Evolutionary conservation across 192 early-diverging fungal genomes (phyloP).

Genomic region (Entomortierella chlamydospora): DNA sequence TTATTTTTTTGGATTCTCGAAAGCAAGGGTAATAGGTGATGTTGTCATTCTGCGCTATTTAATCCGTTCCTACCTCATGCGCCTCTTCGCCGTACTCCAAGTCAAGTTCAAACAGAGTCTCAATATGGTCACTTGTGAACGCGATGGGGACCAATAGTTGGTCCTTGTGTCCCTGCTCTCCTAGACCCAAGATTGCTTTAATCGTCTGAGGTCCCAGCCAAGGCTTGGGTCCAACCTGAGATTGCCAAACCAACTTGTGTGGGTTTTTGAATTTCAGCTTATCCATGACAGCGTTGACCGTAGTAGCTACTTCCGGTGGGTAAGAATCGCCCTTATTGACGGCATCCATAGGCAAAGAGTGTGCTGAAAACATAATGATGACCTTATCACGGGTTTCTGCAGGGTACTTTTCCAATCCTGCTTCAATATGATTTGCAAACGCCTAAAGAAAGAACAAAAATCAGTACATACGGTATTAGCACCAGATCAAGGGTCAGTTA

Average conservation of each 20-base stretch:
- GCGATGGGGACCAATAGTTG: constrained; percentile 92
- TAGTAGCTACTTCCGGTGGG: constrained; percentile 87
- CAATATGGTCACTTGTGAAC: constrained; percentile 97
- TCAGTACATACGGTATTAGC: not conserved
- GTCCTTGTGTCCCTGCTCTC: constrained; percentile 80
- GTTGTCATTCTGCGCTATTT: too few species aligned
- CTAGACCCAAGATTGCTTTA: constrained; percentile 81
- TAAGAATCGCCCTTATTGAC: constrained; percentile 95
- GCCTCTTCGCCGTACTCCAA: constrained; percentile 92
- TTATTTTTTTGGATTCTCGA: too few species aligned
- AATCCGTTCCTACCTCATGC: constrained; percentile 70
- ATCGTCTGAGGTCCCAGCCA: constrained; percentile 95
- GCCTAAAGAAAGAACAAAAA: constrained; percentile 52
- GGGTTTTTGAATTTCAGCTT: constrained; percentile 79
- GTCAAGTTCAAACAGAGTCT: constrained; percentile 97
- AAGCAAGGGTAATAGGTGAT: too few species aligned
- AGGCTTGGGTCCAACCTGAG: constrained; percentile 89
- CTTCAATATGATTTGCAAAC: constrained; percentile 84
- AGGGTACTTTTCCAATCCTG: constrained; percentile 73
- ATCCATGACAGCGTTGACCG: constrained; percentile 85
- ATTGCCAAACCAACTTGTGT: constrained; percentile 95
- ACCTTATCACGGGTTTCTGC: constrained; percentile 73
- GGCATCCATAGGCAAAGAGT: constrained; percentile 93
- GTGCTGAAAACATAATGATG: constrained; percentile 93
- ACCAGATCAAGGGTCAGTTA: not conserved